Conservation (phyloP, 192 early-diverging fungal species). For the Umbelopsis ramanniana region DNA sequence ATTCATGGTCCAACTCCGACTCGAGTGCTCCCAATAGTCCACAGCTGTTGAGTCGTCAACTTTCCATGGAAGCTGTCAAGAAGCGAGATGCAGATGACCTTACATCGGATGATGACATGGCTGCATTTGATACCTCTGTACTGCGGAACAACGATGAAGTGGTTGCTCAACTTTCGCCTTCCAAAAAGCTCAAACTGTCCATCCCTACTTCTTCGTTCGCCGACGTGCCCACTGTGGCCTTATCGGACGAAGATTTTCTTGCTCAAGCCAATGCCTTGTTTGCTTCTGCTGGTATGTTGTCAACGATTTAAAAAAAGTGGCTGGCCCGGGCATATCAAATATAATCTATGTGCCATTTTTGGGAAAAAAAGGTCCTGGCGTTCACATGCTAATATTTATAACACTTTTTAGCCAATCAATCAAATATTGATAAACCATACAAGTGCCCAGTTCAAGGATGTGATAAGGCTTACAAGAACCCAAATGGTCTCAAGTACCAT, state of each 20-base stretch:
- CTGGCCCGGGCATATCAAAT: too few species aligned
- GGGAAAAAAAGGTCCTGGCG: background rate
- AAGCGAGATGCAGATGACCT: constrained; percentile 10
- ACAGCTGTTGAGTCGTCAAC: background rate
- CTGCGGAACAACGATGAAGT: background rate
- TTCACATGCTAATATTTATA: constrained; percentile 13
- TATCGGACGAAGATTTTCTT: constrained; percentile 48
- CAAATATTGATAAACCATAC: constrained; percentile 78
- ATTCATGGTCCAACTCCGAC: constrained; percentile 22
- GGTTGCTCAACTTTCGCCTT: background rate
- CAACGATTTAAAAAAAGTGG: background rate
- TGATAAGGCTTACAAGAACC: constrained; percentile 97
- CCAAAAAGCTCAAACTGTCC: constrained; percentile 34
- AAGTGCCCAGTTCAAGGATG: constrained; percentile 86
- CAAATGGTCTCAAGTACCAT: constrained; percentile 98
- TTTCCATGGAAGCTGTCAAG: background rate
- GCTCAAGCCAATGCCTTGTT: constrained; percentile 44
- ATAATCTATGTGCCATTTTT: too few species aligned
- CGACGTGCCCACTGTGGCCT: constrained; percentile 25
- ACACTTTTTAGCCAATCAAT: constrained; percentile 20
- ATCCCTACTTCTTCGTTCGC: constrained; percentile 23
- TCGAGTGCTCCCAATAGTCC: constrained; percentile 18
- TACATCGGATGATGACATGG: background rate
- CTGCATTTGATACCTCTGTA: constrained; percentile 13
- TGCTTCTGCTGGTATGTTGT: constrained; percentile 34